These are phyloP conservation scores for Santalum album DNA, from an alignment of 164 flowering plant species.

Conservation along the genomic window DNA sequence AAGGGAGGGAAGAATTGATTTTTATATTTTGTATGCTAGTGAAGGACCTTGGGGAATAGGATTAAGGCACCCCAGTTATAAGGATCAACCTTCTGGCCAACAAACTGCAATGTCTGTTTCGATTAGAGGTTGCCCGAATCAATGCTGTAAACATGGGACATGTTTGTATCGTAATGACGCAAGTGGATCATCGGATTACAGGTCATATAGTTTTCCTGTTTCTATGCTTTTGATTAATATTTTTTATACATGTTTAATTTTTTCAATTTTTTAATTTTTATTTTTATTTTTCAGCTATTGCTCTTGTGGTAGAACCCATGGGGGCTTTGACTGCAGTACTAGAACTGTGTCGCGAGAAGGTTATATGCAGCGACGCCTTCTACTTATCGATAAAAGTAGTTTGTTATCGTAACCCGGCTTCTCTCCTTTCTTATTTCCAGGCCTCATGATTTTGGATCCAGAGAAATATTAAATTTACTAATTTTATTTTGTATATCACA, in stretches of 20 bases:
- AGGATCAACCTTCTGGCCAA: conserved; percentile 11
- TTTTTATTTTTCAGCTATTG: conserved; percentile 69
- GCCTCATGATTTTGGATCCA: too few species aligned
- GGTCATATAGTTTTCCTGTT: conserved; percentile 29
- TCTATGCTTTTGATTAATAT: background rate
- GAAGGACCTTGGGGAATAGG: conserved; percentile 91
- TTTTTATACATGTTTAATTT: background rate
- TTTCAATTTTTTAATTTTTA: background rate
- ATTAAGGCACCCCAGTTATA: conserved; percentile 31
- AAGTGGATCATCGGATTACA: conserved; percentile 70
- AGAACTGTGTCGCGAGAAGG: conserved; percentile 56
- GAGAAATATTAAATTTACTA: too few species aligned
- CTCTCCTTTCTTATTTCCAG: too few species aligned
- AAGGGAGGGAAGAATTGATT: conserved; percentile 36
- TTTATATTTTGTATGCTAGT: conserved; percentile 62
- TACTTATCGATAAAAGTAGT: too few species aligned
- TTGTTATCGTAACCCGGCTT: too few species aligned
- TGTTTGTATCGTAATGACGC: conserved; percentile 48
- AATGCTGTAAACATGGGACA: conserved; percentile 68
- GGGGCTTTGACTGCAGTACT: conserved; percentile 89
- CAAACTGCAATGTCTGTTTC: conserved; percentile 51
- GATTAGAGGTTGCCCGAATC: conserved; percentile 70
- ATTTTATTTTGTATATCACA: too few species aligned
- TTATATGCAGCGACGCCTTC: too few species aligned
- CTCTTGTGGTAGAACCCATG: conserved; percentile 74